Conservation (phyloP, 2,329 filamentous ascomycete genomes). For the Claviceps sp. region DNA sequence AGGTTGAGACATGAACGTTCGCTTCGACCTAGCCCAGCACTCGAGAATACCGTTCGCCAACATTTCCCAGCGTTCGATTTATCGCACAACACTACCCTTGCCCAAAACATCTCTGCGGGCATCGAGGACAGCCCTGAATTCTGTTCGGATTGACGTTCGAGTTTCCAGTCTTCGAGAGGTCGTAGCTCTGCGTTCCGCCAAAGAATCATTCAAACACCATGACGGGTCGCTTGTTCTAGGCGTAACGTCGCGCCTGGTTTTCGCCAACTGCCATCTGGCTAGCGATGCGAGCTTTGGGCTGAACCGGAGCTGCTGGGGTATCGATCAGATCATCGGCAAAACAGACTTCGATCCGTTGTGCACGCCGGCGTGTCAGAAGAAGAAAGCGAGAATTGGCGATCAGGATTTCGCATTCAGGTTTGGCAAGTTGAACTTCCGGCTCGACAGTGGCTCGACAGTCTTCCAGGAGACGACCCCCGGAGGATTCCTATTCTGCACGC, state of each 20-base stretch:
- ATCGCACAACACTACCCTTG: constrained; percentile 24
- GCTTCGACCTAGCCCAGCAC: no score
- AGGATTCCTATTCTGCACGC: constrained; percentile 73
- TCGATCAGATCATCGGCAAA: constrained; percentile 60
- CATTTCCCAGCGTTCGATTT: constrained; percentile 42
- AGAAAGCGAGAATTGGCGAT: constrained; percentile 64
- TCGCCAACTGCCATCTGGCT: constrained; percentile 83
- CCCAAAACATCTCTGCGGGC: constrained; percentile 20
- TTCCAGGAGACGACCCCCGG: constrained; percentile 83
- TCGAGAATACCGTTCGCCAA: constrained; percentile 48
- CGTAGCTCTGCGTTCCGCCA: no score
- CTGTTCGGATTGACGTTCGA: constrained; percentile 62
- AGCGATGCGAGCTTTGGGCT: constrained; percentile 65
- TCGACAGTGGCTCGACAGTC: constrained; percentile 74
- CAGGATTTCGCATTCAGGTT: constrained; percentile 96
- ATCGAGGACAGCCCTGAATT: constrained; percentile 17
- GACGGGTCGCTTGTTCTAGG: constrained; percentile 73
- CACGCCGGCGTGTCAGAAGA: constrained; percentile 51
- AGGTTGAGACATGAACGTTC: no score
- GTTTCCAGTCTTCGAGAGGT: constrained; percentile 26
- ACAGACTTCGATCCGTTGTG: constrained; percentile 66
- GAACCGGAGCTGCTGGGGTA: constrained; percentile 84
- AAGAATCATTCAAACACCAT: constrained; percentile 49
- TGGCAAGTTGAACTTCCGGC: constrained; percentile 86
- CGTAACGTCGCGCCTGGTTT: constrained; percentile 77